Percentiles rank a stretch among this genome's conserved stretches.
Evolutionary conservation across 306 rosid species (phyloP).

Genomic region (Quercus suber): DNA sequence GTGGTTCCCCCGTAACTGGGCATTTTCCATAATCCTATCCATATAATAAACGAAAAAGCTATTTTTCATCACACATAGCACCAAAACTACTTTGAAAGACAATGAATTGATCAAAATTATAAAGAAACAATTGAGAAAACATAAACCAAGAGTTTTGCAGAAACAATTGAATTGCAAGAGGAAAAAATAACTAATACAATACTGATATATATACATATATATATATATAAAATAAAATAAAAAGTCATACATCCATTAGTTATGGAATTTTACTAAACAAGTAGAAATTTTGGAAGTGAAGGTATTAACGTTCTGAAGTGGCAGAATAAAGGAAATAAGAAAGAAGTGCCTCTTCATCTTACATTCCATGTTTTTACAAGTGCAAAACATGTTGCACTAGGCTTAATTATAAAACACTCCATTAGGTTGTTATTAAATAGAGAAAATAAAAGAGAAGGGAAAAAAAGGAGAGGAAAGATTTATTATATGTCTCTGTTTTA

Average conservation of each 20-base stretch:
- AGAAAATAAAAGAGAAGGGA: not conserved
- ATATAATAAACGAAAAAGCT: slow-evolving; percentile 14
- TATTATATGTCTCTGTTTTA: not conserved
- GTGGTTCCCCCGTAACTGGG: slow-evolving; percentile 87
- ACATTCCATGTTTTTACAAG: not conserved
- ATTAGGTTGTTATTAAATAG: not conserved
- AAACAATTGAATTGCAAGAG: not conserved
- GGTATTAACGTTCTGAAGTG: not conserved
- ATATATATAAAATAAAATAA: not conserved
- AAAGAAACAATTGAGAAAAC: not conserved
- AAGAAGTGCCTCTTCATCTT: not conserved
- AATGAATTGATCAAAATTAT: not conserved
- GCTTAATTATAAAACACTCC: not conserved
- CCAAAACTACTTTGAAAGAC: slow-evolving; percentile 12
- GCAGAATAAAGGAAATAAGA: not conserved
- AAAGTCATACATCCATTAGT: not conserved
- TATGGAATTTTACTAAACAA: not conserved
- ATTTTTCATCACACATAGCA: not conserved
- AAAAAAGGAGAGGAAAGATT: not conserved
- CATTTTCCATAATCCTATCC: slow-evolving; percentile 93
- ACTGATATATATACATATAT: not conserved
- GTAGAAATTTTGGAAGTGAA: not conserved
- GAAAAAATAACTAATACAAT: not conserved
- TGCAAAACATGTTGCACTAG: not conserved
- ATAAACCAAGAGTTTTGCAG: not conserved